These are phyloP conservation scores for Tolypocladium endophyticum DNA, from an alignment of 2,329 filamentous ascomycete species.

Conservation along the genomic window DNA sequence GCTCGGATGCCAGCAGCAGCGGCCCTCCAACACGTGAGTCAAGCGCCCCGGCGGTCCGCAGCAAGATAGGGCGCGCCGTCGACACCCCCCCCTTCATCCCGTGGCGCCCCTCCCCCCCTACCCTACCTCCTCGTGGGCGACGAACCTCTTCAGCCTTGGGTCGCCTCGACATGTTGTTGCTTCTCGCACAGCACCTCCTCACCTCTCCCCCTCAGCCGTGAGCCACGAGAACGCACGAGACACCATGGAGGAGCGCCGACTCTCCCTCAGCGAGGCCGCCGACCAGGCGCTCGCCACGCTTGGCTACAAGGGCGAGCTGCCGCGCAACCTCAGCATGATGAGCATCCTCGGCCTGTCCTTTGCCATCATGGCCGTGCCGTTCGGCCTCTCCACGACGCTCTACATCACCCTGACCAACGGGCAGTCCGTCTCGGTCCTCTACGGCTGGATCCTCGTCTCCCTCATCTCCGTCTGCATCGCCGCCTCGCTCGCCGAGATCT, in stretches of 20 bases:
- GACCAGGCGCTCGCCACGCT: constrained; percentile 34
- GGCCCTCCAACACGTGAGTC: background rate
- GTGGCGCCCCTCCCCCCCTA: background rate
- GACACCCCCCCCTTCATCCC: background rate
- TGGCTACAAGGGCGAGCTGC: constrained; percentile 39
- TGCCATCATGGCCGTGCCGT: constrained; percentile 40
- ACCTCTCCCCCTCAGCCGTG: background rate
- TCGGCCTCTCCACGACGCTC: constrained; percentile 37
- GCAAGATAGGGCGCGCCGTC: background rate
- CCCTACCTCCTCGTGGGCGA: no score
- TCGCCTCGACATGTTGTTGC: background rate
- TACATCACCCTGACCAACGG: constrained; percentile 54
- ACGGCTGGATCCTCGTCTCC: constrained; percentile 54
- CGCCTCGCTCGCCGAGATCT: constrained; percentile 61
- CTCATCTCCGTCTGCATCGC: constrained; percentile 64
- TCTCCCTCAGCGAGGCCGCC: constrained; percentile 16
- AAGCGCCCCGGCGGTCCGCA: background rate
- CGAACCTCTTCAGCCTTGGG: background rate
- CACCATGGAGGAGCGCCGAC: constrained; percentile 5
- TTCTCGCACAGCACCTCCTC: background rate
- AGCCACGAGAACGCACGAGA: background rate
- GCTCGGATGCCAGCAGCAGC: background rate
- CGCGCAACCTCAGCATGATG: constrained; percentile 38
- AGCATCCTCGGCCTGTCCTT: constrained; percentile 39
- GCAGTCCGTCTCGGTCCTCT: constrained; percentile 62